A percentile compares a stretch with the other conserved stretches of the same genome.
Conservation (phyloP, 768 basidiomycete species). For the Suillus alpinus region DNA sequence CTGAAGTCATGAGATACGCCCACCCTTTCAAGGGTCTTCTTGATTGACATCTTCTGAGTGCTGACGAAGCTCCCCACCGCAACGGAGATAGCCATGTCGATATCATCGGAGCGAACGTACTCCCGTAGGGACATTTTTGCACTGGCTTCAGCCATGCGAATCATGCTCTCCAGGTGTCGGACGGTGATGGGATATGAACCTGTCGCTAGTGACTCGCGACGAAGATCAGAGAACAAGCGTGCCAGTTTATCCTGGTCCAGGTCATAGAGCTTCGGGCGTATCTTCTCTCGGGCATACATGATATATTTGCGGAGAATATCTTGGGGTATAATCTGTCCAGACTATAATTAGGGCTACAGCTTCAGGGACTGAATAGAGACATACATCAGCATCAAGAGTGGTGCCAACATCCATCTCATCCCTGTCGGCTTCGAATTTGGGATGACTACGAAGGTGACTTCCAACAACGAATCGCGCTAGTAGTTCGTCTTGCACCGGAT, state of each 20-base stretch:
- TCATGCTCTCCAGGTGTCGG: slow-evolving; percentile 97
- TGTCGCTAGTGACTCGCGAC: slow-evolving; percentile 93
- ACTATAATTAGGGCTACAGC: slow-evolving; percentile 10
- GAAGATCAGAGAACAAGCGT: slow-evolving; percentile 90
- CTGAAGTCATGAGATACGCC: neutral
- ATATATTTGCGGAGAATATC: slow-evolving; percentile 96
- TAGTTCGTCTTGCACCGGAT: slow-evolving; percentile 95
- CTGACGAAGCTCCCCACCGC: slow-evolving; percentile 93
- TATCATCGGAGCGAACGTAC: slow-evolving; percentile 93
- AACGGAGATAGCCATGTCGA: slow-evolving; percentile 95
- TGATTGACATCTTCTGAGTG: slow-evolving; percentile 97
- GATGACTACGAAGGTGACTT: slow-evolving; percentile 91
- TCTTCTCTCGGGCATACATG: slow-evolving; percentile 95
- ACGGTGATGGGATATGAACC: slow-evolving; percentile 99
- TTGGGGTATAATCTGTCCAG: slow-evolving; percentile 86
- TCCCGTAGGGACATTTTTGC: slow-evolving; percentile 98
- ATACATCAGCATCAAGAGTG: slow-evolving; percentile 83
- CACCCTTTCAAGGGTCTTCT: slow-evolving; percentile 94
- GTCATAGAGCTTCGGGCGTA: slow-evolving; percentile 90
- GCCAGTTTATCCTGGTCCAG: slow-evolving; percentile 95
- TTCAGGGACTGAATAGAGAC: slow-evolving; percentile 24
- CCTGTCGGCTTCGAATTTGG: slow-evolving; percentile 78
- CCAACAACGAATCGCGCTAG: slow-evolving; percentile 98
- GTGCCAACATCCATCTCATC: slow-evolving; percentile 97
- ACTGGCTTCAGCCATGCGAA: slow-evolving; percentile 97